Evolutionary conservation across 768 basidiomycete genomes (phyloP).

Genomic region (Ramaria rubella): DNA sequence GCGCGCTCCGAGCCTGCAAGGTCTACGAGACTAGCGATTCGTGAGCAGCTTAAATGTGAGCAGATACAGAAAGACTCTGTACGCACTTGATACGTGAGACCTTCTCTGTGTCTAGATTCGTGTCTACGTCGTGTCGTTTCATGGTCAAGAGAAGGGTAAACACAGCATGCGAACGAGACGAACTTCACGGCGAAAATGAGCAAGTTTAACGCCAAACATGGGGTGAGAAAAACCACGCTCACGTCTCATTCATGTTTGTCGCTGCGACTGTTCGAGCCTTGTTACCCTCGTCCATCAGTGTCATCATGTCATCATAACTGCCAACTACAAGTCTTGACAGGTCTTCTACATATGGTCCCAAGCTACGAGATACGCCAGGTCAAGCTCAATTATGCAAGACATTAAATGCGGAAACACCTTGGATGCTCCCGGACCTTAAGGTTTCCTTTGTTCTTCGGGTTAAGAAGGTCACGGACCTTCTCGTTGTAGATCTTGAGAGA

Average conservation of each 20-base stretch:
- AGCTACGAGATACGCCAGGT: conserved; percentile 16
- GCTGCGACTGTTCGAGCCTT: conserved; percentile 98
- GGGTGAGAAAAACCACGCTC: conserved; percentile 25
- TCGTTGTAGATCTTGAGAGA: conserved; percentile 81
- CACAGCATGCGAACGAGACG: conserved; percentile 95
- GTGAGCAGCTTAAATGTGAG: conserved; percentile 5
- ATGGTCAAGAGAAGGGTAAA: conserved; percentile 94
- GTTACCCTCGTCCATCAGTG: conserved; percentile 99
- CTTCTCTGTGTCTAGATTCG: conserved; percentile 92
- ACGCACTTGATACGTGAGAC: conserved; percentile 92
- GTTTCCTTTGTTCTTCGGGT: conserved; percentile 95
- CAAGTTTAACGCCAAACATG: conserved; percentile 6
- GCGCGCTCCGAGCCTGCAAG: conserved; percentile 95
- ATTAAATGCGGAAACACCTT: no score
- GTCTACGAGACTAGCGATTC: conserved; percentile 71
- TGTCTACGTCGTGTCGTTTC: conserved; percentile 77
- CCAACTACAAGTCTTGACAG: conserved; percentile 88
- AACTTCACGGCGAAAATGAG: conserved; percentile 37
- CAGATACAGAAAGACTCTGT: not conserved
- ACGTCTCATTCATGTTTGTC: conserved; percentile 99
- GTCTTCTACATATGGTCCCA: conserved; percentile 98
- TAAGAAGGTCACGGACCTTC: conserved; percentile 95
- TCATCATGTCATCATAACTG: conserved; percentile 96
- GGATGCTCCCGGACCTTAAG: conserved; percentile 97
- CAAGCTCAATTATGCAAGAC: not conserved